Base-by-base conservation (phyloP, 768 basidiomycete species). In the Dendrothele bispora region DNA sequence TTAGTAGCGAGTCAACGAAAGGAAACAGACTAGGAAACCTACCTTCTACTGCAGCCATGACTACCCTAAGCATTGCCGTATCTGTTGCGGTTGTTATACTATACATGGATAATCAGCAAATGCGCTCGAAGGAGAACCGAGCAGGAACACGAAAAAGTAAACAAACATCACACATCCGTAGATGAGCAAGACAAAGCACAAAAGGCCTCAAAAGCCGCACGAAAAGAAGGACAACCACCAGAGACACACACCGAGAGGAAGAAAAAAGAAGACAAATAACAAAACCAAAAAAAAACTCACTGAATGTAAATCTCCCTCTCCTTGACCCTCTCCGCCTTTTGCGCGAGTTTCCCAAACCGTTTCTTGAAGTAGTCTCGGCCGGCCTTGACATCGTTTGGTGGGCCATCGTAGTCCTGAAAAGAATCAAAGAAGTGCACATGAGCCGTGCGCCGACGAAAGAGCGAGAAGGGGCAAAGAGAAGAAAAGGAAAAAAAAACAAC, bases 41-140 rank as follows among this genome's bases (percentile, higher is more conserved):
- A 91, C 91, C 91, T 93, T 93, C 89, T 42, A 94, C 91, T 51
- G 94, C 93, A 53, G 90, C 89, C 94, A 95, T 95, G 14, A 98
- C 90, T 17, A 95, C 90, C 57, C 88, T 76, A 41, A 95, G 68
- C 76, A 93, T 78, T 17, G 80, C 88, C 1, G 91, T 94, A 70
- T 95, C 92, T 18, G 92, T 92, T 27, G 93, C 91, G 34, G 85
- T 95, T 36, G 93, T 95, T 50, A 86, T 83, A 67, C 92, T 92
- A 55, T 35, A 49, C 32, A 36, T 49, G 26, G 51, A 54, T 12
- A 60, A 56, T 51, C n/a, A n/a, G n/a, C n/a, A n/a, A n/a, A n/a
- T n/a, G n/a, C n/a, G n/a, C n/a, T n/a, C n/a, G n/a, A n/a, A n/a
- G n/a, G n/a, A n/a, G n/a, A n/a, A n/a, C n/a, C n/a, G n/a, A n/a